Evolutionary conservation across 2,329 filamentous ascomycete species (phyloP), one percentile per base, ranked within the genome.

Genomic region (Periglandula ipomoeae): DNA sequence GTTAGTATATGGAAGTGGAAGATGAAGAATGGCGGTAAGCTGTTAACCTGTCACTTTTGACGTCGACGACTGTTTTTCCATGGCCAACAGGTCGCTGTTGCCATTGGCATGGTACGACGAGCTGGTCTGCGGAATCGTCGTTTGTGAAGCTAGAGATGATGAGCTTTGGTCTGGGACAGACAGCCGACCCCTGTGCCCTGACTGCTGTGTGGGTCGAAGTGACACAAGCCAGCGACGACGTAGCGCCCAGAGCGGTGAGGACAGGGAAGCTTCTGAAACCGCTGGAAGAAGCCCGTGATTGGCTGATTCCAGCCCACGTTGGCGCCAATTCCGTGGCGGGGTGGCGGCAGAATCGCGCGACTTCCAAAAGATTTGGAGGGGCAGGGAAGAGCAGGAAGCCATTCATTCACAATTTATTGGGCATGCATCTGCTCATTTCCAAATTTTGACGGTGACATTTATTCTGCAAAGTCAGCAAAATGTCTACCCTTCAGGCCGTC

Each of bases 11-110:
- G 17, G 22, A 10, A 10, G 17, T 20, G 20, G 30, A 11, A 17
- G n/a, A 19, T n/a, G n/a, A 8, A 8, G 26, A 6, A 5, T 7
- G 17, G 26, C 8, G 30, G 22, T 26, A 27, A n/a, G 10, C n/a
- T 7, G 13, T 66, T 47, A 71, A 87, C 84, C 84, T 64, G 84
- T 87, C 61, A 89, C 85, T 75, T 88, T 88, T 58, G 84, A 87
- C 59, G 82, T 84, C 62, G 83, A 84, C 56, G 77, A 80, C 57
- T 78, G 73, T 70, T 82, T 76, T 70, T 83, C 80, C 80, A 83
- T 84, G 60, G 65, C 66, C 60, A 60, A 55, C 59, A 58, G 53
- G 48, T 55, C 46, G 45, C 48, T 52, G 51, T 48, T 51, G 49
- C 55, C 56, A 52, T 59, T 56, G 52, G 61, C 62, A 65, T 64